phyloP scores from a whole-genome alignment of 495 filamentous ascomycete species.

The Cairneyella variabilis region DNA sequence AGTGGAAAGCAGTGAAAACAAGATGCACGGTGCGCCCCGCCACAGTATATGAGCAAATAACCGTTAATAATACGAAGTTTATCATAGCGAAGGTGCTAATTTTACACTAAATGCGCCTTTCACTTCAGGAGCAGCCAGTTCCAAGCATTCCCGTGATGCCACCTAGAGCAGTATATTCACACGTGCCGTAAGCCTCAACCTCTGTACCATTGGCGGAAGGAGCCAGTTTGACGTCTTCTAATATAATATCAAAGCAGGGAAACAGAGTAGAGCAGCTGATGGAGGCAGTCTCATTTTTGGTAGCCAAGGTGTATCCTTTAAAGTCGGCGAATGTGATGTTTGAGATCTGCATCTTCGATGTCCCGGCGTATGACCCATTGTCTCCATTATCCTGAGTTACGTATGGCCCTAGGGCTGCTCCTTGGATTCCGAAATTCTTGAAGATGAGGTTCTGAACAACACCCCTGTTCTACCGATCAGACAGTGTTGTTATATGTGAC shows the following conservation, averaged over 20 bases:
- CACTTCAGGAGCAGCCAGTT: no score
- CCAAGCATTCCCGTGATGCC: no score
- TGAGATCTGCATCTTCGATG: constrained; percentile 44
- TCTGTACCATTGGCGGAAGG: no score
- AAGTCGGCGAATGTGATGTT: constrained; percentile 52
- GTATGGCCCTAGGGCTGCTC: constrained; percentile 34
- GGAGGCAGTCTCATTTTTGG: constrained; percentile 28
- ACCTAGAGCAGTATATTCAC: no score
- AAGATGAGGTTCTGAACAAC: constrained; percentile 47
- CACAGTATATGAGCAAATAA: no score
- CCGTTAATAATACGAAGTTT: no score
- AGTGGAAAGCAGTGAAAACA: no score
- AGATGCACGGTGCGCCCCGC: no score
- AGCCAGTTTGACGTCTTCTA: constrained; percentile 39
- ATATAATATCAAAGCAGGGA: constrained; percentile 47
- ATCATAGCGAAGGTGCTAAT: no score
- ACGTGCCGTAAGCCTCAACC: no score
- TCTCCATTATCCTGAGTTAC: constrained; percentile 49
- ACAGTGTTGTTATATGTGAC: no score
- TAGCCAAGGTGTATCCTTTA: constrained; percentile 38
- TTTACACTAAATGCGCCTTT: no score
- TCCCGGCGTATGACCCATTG: constrained; percentile 47
- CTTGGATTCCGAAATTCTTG: constrained; percentile 46
- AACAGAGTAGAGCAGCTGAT: constrained; percentile 43
- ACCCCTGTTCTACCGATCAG: constrained; percentile 28